These are phyloP conservation scores for Aspergillus vadensis DNA, from an alignment of 2,329 filamentous ascomycete species.

Conservation along the genomic window DNA sequence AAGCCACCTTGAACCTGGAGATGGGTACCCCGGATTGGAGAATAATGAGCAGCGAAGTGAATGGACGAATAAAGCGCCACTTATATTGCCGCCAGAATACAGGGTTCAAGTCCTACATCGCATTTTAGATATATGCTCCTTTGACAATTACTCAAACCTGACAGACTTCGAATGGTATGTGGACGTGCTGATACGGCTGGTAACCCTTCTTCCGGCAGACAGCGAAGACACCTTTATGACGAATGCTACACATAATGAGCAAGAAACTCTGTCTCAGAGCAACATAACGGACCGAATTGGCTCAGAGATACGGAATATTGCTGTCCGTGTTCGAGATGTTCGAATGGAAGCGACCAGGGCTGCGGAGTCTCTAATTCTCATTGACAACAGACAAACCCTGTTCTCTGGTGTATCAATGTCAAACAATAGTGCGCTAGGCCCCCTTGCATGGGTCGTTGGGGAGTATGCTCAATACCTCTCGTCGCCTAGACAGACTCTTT, in stretches of 20 bases:
- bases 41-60: slow-evolving; percentile 3
- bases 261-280: slow-evolving; percentile 14
- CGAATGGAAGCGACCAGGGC: slow-evolving; percentile 78
- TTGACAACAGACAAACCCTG: slow-evolving; percentile 60
- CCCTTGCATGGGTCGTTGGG: slow-evolving; percentile 81
- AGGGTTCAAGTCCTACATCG: slow-evolving; percentile 77
- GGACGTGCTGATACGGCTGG: slow-evolving; percentile 80
- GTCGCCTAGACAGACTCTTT: slow-evolving; percentile 71
- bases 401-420: slow-evolving; percentile 55
- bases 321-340: slow-evolving; percentile 86
- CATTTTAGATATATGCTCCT: slow-evolving; percentile 86
- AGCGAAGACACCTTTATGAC: slow-evolving; percentile 26
- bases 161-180: slow-evolving; percentile 98
- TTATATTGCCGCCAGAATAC: slow-evolving; percentile 75
- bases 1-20: slow-evolving; percentile 39
- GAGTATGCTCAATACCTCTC: slow-evolving; percentile 78
- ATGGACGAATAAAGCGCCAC: not conserved
- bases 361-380: slow-evolving; percentile 70
- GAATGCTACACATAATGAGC: slow-evolving; percentile 15
- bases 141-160: slow-evolving; percentile 82
- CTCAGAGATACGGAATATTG: slow-evolving; percentile 82
- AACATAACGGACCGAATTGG: slow-evolving; percentile 61
- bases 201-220: slow-evolving; percentile 60
- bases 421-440: slow-evolving; percentile 67
- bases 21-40: slow-evolving; percentile 8